Evolutionary conservation across 1,284 basidiomycete genomes (phyloP).

Genomic region (Vanrija sp.): DNA sequence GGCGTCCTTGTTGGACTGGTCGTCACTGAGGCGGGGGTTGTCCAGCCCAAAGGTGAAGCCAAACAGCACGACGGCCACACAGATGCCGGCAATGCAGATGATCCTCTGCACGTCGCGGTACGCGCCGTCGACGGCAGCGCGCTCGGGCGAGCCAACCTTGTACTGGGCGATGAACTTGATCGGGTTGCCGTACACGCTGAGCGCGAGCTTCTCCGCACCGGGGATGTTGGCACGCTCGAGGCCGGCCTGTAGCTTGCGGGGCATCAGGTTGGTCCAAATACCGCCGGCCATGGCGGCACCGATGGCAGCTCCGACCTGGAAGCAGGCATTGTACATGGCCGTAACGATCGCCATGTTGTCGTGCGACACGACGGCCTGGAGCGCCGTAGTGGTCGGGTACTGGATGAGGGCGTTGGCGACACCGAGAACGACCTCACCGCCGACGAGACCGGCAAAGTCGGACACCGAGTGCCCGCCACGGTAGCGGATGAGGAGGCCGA

Average conservation of each 20-base stretch:
- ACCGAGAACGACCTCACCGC: slow-evolving; percentile 48
- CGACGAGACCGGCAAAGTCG: slow-evolving; percentile 37
- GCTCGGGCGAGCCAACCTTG: slow-evolving; percentile 40
- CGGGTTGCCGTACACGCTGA: slow-evolving; percentile 41
- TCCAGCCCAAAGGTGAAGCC: slow-evolving; percentile 22
- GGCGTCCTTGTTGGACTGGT: slow-evolving; percentile 33
- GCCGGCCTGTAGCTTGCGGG: background rate
- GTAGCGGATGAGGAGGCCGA: slow-evolving; percentile 48
- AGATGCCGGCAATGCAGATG: slow-evolving; percentile 42
- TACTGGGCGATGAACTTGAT: slow-evolving; percentile 37
- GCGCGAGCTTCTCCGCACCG: slow-evolving; percentile 15
- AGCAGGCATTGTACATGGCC: slow-evolving; percentile 11
- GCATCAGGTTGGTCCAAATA: slow-evolving; percentile 41
- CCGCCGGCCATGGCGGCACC: slow-evolving; percentile 49
- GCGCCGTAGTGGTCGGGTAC: slow-evolving; percentile 41
- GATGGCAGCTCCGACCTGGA: slow-evolving; percentile 20
- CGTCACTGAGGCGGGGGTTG: slow-evolving; percentile 33
- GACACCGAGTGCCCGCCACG: slow-evolving; percentile 24
- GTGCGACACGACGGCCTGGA: slow-evolving; percentile 41
- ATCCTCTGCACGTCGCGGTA: slow-evolving; percentile 40
- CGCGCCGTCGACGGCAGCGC: slow-evolving; percentile 34
- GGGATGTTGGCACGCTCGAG: too few relatives aligned
- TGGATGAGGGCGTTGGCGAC: slow-evolving; percentile 41
- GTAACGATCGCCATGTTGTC: slow-evolving; percentile 44
- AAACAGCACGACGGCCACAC: slow-evolving; percentile 28